Evolutionary conservation across 768 basidiomycete species (phyloP), one percentile per base, ranked within the genome.

Genomic region (Polyporus arcularius): DNA sequence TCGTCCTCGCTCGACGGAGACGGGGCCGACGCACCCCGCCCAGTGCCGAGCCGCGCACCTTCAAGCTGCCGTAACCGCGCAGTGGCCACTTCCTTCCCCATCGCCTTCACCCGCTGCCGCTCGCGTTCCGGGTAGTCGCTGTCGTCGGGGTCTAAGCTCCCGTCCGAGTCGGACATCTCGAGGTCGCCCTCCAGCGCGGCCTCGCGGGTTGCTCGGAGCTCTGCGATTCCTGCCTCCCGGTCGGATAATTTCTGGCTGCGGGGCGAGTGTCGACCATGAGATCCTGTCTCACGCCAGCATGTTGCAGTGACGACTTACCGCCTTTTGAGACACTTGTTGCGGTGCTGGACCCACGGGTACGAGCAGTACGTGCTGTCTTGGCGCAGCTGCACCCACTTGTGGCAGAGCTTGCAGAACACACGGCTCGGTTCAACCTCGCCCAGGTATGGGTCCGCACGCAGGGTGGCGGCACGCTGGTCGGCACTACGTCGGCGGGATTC

Each of bases 321-420:
- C 68, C 88, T 74, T n/a, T 84, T 82, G 47, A 89, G 70, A 75
- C 90, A 92, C 72, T 90, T 92, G 28, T 79, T 82, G 18, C 88
- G 82, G 72, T 92, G 90, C 74, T 89, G 88, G 59, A 85, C 70
- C 90, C 90, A 92, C 41, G 90, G 90, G 69, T 91, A 90, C 54
- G 90, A 87, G 65, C 90, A 92, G 70, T 87, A 92, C 10, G 84
- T 83, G 61, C 84, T 85, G 65, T 92, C 90, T 70, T 90, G 89
- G 43, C 90, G 73, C 18, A 92, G 78, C 72, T 92, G 90, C 1
- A 92, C 89, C 90, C 90, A 92, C 72, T 92, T 91, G 67, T 82
- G 78, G 70, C 91, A 93, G 1, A 92, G 72, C 3, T 79, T 77
- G 68, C 90, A 93, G 65, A 91, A 90, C 0, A 92, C 88, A 14